Conservation (phyloP, 192 early-diverging fungal genomes). For the Fimicolochytrium jonesii region DNA sequence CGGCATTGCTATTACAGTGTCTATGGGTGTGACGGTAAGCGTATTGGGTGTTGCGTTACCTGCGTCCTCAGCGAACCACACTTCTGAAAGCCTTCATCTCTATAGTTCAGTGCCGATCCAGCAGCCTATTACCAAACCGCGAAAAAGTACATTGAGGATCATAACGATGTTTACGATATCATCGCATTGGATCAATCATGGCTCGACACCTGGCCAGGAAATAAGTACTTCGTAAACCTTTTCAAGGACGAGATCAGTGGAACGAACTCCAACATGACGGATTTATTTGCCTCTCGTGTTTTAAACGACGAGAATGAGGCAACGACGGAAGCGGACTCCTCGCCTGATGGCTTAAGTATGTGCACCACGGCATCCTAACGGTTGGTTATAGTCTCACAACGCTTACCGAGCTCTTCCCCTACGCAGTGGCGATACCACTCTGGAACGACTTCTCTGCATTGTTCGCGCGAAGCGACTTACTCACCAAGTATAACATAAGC, state of each 20-base stretch:
- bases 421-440: constrained; percentile 17
- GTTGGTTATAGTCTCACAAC: background rate
- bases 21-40: constrained; percentile 4
- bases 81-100: background rate
- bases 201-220: constrained; percentile 22
- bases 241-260: no score
- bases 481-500: constrained; percentile 18
- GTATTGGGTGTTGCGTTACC: background rate
- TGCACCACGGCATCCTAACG: background rate
- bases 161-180: constrained; percentile 14
- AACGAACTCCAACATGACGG: no score
- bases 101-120: background rate
- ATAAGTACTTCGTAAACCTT: no score
- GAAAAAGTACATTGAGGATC: no score
- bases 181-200: constrained; percentile 13
- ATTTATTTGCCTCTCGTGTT: no score
- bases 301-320: no score
- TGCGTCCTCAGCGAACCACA: background rate
- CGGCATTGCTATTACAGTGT: constrained; percentile 9
- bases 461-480: constrained; percentile 14
- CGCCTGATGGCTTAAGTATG: background rate
- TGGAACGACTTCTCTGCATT: constrained; percentile 20
- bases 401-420: background rate
- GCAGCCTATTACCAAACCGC: constrained; percentile 1
- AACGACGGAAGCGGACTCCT: background rate